Percentiles rank a stretch among this genome's conserved stretches.
phyloP scores from a whole-genome alignment of 2,329 filamentous ascomycete genomes.

The Xylariaceae sp. region DNA sequence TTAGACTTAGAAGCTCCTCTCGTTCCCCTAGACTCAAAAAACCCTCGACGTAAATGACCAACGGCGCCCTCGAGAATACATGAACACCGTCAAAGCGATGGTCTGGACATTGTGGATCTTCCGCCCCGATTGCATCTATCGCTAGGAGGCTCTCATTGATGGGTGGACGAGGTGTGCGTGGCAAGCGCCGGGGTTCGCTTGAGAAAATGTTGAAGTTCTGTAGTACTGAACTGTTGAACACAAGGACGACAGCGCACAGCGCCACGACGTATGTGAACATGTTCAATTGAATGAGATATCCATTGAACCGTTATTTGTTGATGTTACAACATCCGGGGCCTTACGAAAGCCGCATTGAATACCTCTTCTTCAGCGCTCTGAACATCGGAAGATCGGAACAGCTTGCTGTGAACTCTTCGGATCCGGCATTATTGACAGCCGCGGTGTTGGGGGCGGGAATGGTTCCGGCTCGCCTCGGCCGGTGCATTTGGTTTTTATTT shows the following conservation, averaged over 20 bases:
- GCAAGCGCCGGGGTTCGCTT: not conserved
- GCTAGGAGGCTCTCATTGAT: not conserved
- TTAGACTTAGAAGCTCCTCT: conserved; percentile 46
- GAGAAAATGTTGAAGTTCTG: not conserved
- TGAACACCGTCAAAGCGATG: conserved; percentile 30
- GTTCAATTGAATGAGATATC: too few species aligned
- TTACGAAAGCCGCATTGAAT: too few species aligned
- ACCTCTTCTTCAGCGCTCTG: too few species aligned
- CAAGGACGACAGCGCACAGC: not conserved
- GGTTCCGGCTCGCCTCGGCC: too few species aligned
- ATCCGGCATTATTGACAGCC: too few species aligned
- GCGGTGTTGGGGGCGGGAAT: too few species aligned
- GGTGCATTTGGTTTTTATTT: too few species aligned
- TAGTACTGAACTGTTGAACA: not conserved
- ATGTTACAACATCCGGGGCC: too few species aligned
- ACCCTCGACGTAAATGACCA: conserved; percentile 52
- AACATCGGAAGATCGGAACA: too few species aligned
- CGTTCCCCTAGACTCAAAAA: conserved; percentile 46
- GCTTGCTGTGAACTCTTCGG: too few species aligned
- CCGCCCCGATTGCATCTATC: not conserved
- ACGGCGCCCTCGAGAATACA: conserved; percentile 45
- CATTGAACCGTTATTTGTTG: too few species aligned
- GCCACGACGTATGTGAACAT: not conserved
- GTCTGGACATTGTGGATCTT: not conserved
- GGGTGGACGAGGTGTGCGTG: not conserved